Evolutionary conservation across 352 stramenopile species (phyloP), one percentile per base, ranked within the genome.

Genomic region (Globisporangium irregulare): DNA sequence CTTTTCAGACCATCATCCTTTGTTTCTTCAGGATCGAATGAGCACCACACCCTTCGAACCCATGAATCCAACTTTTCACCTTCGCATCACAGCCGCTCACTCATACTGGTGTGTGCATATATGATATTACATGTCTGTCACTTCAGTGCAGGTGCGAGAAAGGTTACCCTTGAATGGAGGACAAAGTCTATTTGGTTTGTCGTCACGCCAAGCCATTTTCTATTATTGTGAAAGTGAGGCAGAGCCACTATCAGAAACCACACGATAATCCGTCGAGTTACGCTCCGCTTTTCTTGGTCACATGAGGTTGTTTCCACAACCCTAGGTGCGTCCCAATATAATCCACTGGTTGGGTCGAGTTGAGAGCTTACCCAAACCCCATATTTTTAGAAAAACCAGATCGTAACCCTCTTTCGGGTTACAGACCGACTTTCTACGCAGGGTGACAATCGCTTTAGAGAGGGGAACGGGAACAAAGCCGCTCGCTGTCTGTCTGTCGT

Each of bases 361-460:
- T n/a, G n/a, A n/a, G n/a, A n/a, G n/a, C n/a, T n/a, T n/a, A n/a
- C n/a, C n/a, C n/a, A n/a, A n/a, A n/a, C n/a, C n/a, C 41, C 41
- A 20, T 0, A 50, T 1, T 22, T 22, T 58, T 58, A 14, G 24
- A 36, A 57, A n/a, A 12, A 57, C n/a, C 51, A 57, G 51, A 57
- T 22, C 53, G 24, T 58, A 58, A 58, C 53, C 53, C 41, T 50
- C 41, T n/a, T n/a, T 56, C 10, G 53, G 24, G 53, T 36, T 58
- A 58, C 25, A 58, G 53, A 58, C 53, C 53, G 53, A 58, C 53
- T 58, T 58, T 58, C 53, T 38, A 0, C 10, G 25, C n/a, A n/a
- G 38, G 38, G 41, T 50, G 41, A 20, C 41, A 15, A 50, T 50
- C 41, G 41, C 41, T 50, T 50, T 50, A n/a, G 41, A 50, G 41